Evolutionary conservation across 495 filamentous ascomycete genomes (phyloP).

Genomic region (Friedmanniomyces endolithicus): DNA sequence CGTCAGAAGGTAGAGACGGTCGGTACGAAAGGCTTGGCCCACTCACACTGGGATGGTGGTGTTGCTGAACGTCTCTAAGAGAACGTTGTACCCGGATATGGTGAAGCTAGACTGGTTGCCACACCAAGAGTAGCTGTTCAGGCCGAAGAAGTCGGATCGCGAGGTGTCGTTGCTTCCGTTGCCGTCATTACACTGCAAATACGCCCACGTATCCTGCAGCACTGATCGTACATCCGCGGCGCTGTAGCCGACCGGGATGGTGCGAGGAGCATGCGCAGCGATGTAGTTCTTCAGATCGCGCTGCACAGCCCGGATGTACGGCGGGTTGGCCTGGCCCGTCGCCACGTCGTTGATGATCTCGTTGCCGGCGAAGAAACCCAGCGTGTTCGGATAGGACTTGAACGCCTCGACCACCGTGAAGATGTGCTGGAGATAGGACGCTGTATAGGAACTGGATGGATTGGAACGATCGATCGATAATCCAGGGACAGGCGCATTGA

Average conservation of each 20-base stretch:
- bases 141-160: constrained; percentile 72
- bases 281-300: constrained; percentile 86
- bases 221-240: constrained; percentile 79
- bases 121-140: constrained; percentile 96
- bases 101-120: constrained; percentile 55
- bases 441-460: constrained; percentile 59
- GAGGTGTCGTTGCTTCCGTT: constrained; percentile 38
- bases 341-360: constrained; percentile 71
- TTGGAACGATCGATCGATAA: constrained; percentile 60
- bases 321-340: constrained; percentile 45
- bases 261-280: constrained; percentile 50
- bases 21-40: too few species aligned
- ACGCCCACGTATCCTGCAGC: constrained; percentile 66
- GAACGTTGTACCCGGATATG: constrained; percentile 55
- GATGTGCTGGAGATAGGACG: constrained; percentile 64
- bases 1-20: too few species aligned
- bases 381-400: constrained; percentile 79
- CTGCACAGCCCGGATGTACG: constrained; percentile 59
- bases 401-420: constrained; percentile 90
- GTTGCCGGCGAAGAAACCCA: constrained; percentile 90
- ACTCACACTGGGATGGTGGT: constrained; percentile 72
- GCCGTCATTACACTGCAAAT: constrained; percentile 54
- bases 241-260: constrained; percentile 84
- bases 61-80: constrained; percentile 57
- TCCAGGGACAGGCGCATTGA: constrained; percentile 77